Conservation (phyloP, 441 rosid genomes). For the Flueggea neowawraea region DNA sequence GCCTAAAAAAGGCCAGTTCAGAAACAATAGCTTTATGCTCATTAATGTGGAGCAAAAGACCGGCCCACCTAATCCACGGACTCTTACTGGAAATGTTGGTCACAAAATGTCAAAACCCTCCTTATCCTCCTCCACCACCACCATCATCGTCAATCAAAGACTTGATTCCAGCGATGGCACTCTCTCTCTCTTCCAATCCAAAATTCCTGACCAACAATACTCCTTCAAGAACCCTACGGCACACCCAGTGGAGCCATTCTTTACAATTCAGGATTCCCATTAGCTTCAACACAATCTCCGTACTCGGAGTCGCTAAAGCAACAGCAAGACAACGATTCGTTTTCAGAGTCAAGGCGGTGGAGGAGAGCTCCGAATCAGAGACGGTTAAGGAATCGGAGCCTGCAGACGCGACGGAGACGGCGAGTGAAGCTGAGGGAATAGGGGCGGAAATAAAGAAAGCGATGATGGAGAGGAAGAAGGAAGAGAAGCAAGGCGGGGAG, state of each 20-base stretch:
- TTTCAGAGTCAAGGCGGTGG: conserved; percentile 33
- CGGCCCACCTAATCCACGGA: no score
- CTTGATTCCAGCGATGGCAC: neutral
- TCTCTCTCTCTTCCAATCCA: conserved; percentile 28
- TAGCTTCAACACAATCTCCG: neutral
- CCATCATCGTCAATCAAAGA: no score
- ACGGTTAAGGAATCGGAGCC: conserved; percentile 29
- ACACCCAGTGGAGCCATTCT: neutral
- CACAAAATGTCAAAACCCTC: no score
- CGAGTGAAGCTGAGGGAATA: conserved; percentile 15
- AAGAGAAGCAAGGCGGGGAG: conserved; percentile 22
- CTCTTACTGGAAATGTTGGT: no score
- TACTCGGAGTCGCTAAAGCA: neutral
- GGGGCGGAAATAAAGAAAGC: conserved; percentile 75
- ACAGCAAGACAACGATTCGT: conserved; percentile 1
- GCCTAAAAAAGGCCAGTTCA: no score
- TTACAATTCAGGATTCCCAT: neutral
- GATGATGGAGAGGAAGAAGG: conserved; percentile 57
- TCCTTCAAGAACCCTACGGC: conserved; percentile 1
- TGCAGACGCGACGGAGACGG: conserved; percentile 11
- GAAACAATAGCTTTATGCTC: no score
- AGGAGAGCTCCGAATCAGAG: conserved; percentile 37
- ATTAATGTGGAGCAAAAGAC: no score
- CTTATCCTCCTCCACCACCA: no score
- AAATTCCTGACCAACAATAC: conserved; percentile 23